Conservation (phyloP, 2,329 filamentous ascomycete genomes). For the Nemania abortiva region DNA sequence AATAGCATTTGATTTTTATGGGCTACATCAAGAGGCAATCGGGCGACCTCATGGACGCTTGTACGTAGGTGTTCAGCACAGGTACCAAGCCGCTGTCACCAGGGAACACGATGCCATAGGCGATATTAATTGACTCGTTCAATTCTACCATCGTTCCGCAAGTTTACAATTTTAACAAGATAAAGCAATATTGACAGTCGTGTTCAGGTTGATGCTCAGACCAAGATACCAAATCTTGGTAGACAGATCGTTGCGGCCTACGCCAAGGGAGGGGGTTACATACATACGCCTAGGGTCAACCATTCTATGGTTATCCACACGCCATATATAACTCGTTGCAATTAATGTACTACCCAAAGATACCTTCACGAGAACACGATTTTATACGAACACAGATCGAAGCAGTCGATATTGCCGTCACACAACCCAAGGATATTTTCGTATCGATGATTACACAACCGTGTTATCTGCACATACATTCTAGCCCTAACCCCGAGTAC, state of each 20-base stretch:
- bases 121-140: slow-evolving; percentile 35
- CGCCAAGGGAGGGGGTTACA: slow-evolving; percentile 1
- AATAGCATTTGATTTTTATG: slow-evolving; percentile 39
- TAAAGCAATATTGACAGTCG: slow-evolving; percentile 11
- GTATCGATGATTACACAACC: not conserved
- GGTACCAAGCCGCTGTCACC: slow-evolving; percentile 20
- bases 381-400: not conserved
- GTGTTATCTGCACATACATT: not conserved
- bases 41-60: slow-evolving; percentile 32
- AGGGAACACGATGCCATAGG: slow-evolving; percentile 16
- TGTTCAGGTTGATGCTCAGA: slow-evolving; percentile 3
- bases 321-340: not conserved
- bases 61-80: slow-evolving; percentile 34
- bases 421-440: not conserved
- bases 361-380: not conserved
- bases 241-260: not conserved
- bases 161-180: not conserved
- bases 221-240: not conserved
- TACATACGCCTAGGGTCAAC: not conserved
- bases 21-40: slow-evolving; percentile 34
- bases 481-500: not conserved
- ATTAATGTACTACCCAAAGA: not conserved
- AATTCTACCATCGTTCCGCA: slow-evolving; percentile 20
- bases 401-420: not conserved
- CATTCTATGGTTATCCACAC: not conserved